Evolutionary conservation across 2,329 filamentous ascomycete species (phyloP), one percentile per base, ranked within the genome.

Genomic region (Scytalidium lignicola): DNA sequence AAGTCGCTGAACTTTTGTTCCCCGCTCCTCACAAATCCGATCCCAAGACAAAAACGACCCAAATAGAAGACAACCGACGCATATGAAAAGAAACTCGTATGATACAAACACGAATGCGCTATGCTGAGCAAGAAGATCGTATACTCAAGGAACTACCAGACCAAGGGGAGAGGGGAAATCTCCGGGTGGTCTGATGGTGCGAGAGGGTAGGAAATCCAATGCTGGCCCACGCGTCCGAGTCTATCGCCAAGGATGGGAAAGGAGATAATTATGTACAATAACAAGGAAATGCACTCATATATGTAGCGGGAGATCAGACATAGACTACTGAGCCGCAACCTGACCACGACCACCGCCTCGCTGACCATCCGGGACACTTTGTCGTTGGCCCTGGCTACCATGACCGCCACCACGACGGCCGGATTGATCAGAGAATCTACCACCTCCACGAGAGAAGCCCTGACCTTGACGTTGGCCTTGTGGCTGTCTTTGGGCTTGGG

Each of bases 241-340:
- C 56, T 59, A 62, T 62, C 58, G 55, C 55, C 57, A 58, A 51
- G 52, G 47, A 51, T 48, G 39, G 52, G 44, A 58, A 53, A 51
- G 51, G 50, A 54, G 61, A 49, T 48, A 56, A 61, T 58, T 65
- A 65, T 65, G 49, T 65, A 65, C 63, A 65, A 59, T 57, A 51
- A 52, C 48, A 52, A 59, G 55, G 23, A 50, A 37, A 46, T 48
- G 26, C 40, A 41, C 18, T 41, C 46, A 43, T 32, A 9, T 47
- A 22, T 29, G 42, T 43, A 45, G 20, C 18, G 42, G 46, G 45
- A 8, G 15, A 44, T n/a, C 32, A 37, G 32, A 15, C 17, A 29
- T 23, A 47, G 44, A 51, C 51, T 66, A 65, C 57, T 60, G 59
- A 53, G 61, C 45, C 41, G 59, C 42, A 21, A 53, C 44, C 52